Conservation (phyloP, 1,139 yeast genomes). For the Torulaspora pretoriensis region DNA sequence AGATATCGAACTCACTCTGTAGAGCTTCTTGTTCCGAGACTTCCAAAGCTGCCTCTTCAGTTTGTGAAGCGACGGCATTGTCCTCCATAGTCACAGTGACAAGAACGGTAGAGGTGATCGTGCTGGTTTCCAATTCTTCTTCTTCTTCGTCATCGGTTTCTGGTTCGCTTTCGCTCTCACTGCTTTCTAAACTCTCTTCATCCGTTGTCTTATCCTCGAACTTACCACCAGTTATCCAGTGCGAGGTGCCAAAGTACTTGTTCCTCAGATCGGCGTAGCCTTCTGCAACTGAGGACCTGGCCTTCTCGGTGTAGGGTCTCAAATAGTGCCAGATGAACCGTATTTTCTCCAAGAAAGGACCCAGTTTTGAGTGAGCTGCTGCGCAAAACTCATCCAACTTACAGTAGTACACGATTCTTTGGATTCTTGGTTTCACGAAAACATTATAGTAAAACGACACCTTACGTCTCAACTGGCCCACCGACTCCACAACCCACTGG, state of each 20-base stretch:
- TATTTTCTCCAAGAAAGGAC: constrained; percentile 12
- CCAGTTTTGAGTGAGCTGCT: constrained; percentile 8
- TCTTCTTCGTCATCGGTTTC: constrained; percentile 10
- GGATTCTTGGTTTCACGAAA: constrained; percentile 12
- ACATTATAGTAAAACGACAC: constrained; percentile 15
- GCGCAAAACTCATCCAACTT: constrained; percentile 11
- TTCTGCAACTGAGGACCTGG: constrained; percentile 5
- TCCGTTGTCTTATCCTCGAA: constrained; percentile 2
- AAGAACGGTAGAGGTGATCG: constrained; percentile 10
- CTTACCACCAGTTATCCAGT: constrained; percentile 11
- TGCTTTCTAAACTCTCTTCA: not conserved
- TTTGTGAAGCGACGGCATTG: constrained; percentile 11
- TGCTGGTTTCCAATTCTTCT: constrained; percentile 13
- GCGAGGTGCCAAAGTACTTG: constrained; percentile 7
- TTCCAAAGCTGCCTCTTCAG: constrained; percentile 10
- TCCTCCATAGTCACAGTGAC: constrained; percentile 12
- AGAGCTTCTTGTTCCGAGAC: constrained; percentile 19
- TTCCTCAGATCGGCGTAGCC: constrained; percentile 9
- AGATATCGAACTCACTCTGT: constrained; percentile 22
- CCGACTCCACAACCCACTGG: constrained; percentile 7
- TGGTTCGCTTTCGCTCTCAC: constrained; percentile 9
- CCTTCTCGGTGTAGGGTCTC: constrained; percentile 11
- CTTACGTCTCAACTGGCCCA: constrained; percentile 9
- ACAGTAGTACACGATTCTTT: constrained; percentile 6
- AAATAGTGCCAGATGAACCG: constrained; percentile 13